Percentiles rank a stretch among this genome's conserved stretches.
phyloP scores from a whole-genome alignment of 106 monocot species.

The Cymbidium sinense region DNA sequence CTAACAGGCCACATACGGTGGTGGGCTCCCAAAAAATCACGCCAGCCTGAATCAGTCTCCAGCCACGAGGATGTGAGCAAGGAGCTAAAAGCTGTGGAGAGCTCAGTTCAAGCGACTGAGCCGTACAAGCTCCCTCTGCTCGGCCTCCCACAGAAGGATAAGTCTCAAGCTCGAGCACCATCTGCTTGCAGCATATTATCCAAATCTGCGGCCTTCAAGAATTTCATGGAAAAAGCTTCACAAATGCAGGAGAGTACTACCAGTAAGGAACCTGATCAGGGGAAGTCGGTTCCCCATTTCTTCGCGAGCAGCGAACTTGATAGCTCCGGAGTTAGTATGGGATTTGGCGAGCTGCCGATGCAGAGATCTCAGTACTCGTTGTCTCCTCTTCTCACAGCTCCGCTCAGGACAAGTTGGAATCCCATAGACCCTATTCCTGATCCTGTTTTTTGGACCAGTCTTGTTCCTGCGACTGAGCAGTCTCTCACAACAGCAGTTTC shows the following conservation, averaged over 20 bases:
- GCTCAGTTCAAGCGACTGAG: conserved; percentile 36
- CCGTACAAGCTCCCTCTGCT: conserved; percentile 79
- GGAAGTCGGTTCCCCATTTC: conserved; percentile 20
- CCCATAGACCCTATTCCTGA: conserved; percentile 55
- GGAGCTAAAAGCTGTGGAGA: conserved; percentile 63
- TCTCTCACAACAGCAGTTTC: conserved; percentile 26
- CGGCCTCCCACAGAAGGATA: conserved; percentile 31
- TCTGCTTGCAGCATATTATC: conserved; percentile 72
- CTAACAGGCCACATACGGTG: conserved; percentile 70
- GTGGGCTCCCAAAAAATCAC: conserved; percentile 68
- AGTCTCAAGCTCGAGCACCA: conserved; percentile 22
- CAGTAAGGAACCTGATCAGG: conserved; percentile 33
- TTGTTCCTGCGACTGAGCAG: conserved; percentile 39
- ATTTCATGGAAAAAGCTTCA: conserved; percentile 46
- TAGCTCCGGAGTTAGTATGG: conserved; percentile 25
- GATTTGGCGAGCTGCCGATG: conserved; percentile 22
- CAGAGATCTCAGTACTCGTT: conserved; percentile 39
- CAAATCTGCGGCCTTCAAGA: conserved; percentile 72
- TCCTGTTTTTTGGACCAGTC: conserved; percentile 62
- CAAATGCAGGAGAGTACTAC: conserved; percentile 30
- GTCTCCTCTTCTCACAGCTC: conserved; percentile 37
- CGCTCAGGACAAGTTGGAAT: conserved; percentile 53
- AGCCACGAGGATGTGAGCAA: conserved; percentile 44
- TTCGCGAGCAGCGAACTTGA: conserved; percentile 30
- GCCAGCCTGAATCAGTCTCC: conserved; percentile 27